Evolutionary conservation across 1,139 yeast species (phyloP), one percentile per base, ranked within the genome.

Genomic region (Protomyces arabidopsidicola): DNA sequence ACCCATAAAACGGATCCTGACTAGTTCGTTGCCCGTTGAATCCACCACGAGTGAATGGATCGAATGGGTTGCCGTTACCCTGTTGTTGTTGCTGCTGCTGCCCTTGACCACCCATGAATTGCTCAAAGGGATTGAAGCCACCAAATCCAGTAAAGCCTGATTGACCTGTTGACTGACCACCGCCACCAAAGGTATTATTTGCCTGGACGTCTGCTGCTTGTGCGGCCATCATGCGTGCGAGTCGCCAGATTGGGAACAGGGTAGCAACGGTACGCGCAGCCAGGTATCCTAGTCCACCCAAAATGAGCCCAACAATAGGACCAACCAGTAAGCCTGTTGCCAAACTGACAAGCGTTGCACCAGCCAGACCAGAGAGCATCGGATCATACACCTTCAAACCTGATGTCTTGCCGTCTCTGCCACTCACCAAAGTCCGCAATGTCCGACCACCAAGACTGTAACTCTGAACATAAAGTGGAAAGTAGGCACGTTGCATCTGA

Each of bases 161-260:
- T 10, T 34, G 10, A 16, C 31, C 45, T 52, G 24, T 14, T 12
- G 10, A 10, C n/a, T n/a, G 16, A 9, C 56, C 56, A 5, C 27
- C 16, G 50, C 52, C 52, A 10, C 22, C 20, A 18, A 16, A 42
- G 3, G 48, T 20, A 9, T 18, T 20, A 31, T 58, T 58, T 27
- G 62, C 62, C 9, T 51, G 53, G 52, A 58, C 52, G 27, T 58
- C 62, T 2, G 62, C 62, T 22, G 62, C 62, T 9, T 50, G 52
- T 18, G 56, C 12, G 34, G 52, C 62, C 34, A 51, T 50, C 62
- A 55, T 38, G 35, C 62, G 53, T 56, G 52, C 52, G 9, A 55
- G 53, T 22, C 56, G 51, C 62, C 62, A 58, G 27, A 51, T 42
- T 24, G 62, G 62, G 3, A 58, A 38, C 56, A 39, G 38, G 22